Base-by-base conservation (phyloP, 1,284 basidiomycete species). In the Cutaneotrichosporon sp. region DNA sequence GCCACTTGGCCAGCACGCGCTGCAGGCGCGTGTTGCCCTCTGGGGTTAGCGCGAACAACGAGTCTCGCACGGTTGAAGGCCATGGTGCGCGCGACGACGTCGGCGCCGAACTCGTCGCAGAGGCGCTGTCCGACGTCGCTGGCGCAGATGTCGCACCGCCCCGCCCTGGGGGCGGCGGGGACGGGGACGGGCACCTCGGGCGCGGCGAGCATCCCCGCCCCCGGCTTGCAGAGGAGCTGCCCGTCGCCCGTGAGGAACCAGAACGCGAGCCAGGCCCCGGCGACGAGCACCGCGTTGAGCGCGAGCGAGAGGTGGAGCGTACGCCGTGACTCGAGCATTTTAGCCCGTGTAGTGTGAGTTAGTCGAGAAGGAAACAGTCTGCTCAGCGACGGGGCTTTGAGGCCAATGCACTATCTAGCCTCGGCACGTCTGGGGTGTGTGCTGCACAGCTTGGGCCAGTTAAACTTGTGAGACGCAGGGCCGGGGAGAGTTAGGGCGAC, bases 1-100 rank as follows among this genome's bases (percentile, higher is more conserved):
- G 53, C 53, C 67, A 63, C 52, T 63, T 67, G 6, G 59, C 65
- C 2, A 72, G 58, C 2, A 63, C 57, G 10, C 68, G 60, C 45
- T 63, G 55, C 29, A 72, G 45, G 2, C 70, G 65, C 20, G 59
- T 42, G 52, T 71, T 71, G 7, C 54, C 54, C 18, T 43, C 54
- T 55, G 42, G 14, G 3, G 38, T 55, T 22, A 55, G 54, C 42
- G n/a, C 24, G 8, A 22, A 22, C n/a, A 10, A 9, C n/a, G 8
- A 20, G 33, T 6, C 18, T 25, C 54, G 42, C 54, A 55, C 54
- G 9, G 14, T 38, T 55, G 42, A 55, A 55, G 24, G 54, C 54
- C 42, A 55, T 34, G 18, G 67, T 63, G 3, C 70, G 68, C 43
- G 36, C 54, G 16, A 55, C 54, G 7, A 34, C 36, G 38, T 55